These are phyloP conservation scores for Nymphaea colorata DNA, from an alignment of 164 flowering plant genomes.

Conservation along the genomic window DNA sequence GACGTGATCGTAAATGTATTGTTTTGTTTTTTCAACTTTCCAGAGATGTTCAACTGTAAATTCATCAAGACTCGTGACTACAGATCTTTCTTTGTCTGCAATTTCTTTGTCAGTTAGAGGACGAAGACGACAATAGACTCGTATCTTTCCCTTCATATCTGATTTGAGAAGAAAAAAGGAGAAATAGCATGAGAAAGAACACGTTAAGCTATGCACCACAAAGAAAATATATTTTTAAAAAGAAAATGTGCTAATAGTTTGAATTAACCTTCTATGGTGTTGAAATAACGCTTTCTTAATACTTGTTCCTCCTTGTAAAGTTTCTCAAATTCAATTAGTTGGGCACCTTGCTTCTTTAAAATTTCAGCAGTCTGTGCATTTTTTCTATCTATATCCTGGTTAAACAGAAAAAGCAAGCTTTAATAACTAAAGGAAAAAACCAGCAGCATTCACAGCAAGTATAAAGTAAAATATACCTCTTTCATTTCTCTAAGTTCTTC, in stretches of 20 bases:
- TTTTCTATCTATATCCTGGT: conserved; percentile 90
- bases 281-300: conserved; percentile 82
- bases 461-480: conserved; percentile 39
- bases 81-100: conserved; percentile 44
- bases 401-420: not conserved
- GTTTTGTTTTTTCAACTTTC: conserved; percentile 84
- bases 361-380: conserved; percentile 97
- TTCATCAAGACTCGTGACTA: conserved; percentile 50
- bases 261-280: conserved; percentile 77
- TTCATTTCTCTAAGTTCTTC: conserved; percentile 95
- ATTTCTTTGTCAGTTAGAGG: conserved; percentile 75
- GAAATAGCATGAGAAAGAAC: not conserved
- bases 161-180: not conserved
- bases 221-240: too few species aligned
- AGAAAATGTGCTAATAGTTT: too few species aligned
- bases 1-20: conserved; percentile 79
- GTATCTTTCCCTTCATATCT: conserved; percentile 97
- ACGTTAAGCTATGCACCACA: not conserved
- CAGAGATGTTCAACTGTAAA: conserved; percentile 91
- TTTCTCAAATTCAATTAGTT: conserved; percentile 69
- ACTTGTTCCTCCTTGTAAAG: conserved; percentile 93
- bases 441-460: not conserved
- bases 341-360: conserved; percentile 86
- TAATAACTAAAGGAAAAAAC: not conserved
- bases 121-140: conserved; percentile 85